phyloP scores from a whole-genome alignment of 2,329 filamentous ascomycete genomes.

The Epichloe sp. region DNA sequence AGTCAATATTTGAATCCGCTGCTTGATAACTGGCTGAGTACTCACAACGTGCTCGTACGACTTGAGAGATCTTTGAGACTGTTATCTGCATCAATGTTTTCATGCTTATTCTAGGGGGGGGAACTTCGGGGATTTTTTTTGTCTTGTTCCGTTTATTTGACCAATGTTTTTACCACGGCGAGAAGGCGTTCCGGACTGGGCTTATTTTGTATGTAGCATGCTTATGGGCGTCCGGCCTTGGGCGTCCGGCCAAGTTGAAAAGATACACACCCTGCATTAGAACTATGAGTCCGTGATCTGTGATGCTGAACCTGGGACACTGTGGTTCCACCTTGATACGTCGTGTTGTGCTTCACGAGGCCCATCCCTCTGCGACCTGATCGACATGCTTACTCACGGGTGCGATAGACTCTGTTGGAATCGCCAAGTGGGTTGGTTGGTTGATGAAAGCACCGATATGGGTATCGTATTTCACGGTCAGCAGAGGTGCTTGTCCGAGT shows the following conservation, averaged over 20 bases:
- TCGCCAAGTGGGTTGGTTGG: too few species aligned
- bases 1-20: not conserved
- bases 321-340: too few species aligned
- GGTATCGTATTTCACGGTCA: too few species aligned
- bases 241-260: constrained; percentile 8
- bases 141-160: constrained; percentile 5
- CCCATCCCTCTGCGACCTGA: too few species aligned
- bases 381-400: too few species aligned
- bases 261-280: not conserved
- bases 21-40: not conserved
- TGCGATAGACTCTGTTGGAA: too few species aligned
- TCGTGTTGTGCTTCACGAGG: too few species aligned
- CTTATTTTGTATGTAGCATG: constrained; percentile 17
- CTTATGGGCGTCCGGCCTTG: constrained; percentile 6
- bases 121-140: not conserved
- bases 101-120: not conserved
- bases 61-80: constrained; percentile 9
- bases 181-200: constrained; percentile 23
- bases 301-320: not conserved
- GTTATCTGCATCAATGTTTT: constrained; percentile 7
- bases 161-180: constrained; percentile 16
- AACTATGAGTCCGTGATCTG: not conserved
- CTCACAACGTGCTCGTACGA: not conserved
- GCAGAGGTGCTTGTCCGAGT: too few species aligned
- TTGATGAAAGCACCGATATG: too few species aligned